phyloP scores from a whole-genome alignment of 495 filamentous ascomycete genomes.

The Arthonia radiata region DNA sequence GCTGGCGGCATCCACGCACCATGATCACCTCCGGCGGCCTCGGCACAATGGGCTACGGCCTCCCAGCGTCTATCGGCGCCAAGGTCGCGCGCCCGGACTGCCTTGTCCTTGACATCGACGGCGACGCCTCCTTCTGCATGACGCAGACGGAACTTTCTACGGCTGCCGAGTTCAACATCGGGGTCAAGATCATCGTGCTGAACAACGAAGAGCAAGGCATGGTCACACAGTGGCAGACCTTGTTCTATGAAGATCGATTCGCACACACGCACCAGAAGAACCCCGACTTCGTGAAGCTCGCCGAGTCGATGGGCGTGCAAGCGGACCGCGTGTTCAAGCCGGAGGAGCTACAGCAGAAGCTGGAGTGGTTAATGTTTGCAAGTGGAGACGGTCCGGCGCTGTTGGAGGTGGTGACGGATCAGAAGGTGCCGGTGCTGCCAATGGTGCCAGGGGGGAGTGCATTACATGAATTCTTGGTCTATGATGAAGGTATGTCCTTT shows the following conservation, averaged over 20 bases:
- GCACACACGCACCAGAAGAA: conserved; percentile 80
- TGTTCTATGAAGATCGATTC: conserved; percentile 84
- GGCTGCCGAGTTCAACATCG: conserved; percentile 74
- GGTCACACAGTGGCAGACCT: conserved; percentile 88
- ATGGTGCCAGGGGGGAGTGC: conserved; percentile 81
- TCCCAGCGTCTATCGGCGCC: conserved; percentile 80
- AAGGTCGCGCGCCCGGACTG: conserved; percentile 72
- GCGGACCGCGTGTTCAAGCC: conserved; percentile 37
- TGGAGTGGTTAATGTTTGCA: conserved; percentile 71
- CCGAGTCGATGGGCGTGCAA: conserved; percentile 61
- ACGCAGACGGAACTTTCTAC: conserved; percentile 82
- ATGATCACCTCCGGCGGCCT: conserved; percentile 83
- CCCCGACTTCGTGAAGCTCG: conserved; percentile 66
- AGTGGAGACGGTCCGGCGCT: conserved; percentile 16
- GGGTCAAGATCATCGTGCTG: conserved; percentile 69
- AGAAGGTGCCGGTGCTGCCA: conserved; percentile 94
- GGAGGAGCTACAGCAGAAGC: conserved; percentile 44
- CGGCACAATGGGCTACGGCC: conserved; percentile 87
- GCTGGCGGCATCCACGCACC: conserved; percentile 64
- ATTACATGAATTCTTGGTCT: conserved; percentile 83
- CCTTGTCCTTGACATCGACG: conserved; percentile 82
- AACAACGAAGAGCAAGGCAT: conserved; percentile 97
- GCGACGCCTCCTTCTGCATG: conserved; percentile 94
- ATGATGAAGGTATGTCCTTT: conserved; percentile 41
- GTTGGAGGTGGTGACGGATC: conserved; percentile 24